Conservation (phyloP, 169 alveolate genomes). For the Cytauxzoon felis region DNA sequence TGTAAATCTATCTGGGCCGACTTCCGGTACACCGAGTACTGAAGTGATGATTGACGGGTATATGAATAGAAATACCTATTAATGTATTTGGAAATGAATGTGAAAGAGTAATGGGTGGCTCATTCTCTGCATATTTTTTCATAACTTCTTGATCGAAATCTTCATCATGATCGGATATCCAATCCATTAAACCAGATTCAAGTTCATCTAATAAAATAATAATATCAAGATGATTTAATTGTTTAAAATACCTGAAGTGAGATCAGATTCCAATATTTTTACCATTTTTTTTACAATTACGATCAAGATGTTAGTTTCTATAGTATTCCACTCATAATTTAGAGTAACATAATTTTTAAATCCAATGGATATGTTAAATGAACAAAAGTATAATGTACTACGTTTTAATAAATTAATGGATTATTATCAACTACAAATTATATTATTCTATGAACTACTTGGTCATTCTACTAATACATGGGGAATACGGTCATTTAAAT, state of each 20-base stretch:
- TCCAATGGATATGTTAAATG: too few species aligned
- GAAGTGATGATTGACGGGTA: not conserved
- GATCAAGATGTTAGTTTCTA: too few species aligned
- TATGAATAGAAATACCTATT: constrained; percentile 10
- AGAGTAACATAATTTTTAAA: too few species aligned
- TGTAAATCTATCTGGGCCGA: constrained; percentile 66
- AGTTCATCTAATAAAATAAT: constrained; percentile 19
- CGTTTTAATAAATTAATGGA: too few species aligned
- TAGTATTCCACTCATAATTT: too few species aligned
- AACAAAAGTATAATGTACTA: too few species aligned
- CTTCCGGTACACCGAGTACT: constrained; percentile 69
- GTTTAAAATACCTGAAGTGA: constrained; percentile 12
- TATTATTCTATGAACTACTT: too few species aligned
- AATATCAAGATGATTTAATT: not conserved
- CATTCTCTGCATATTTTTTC: constrained; percentile 53
- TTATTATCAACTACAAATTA: too few species aligned
- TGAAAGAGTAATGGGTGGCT: constrained; percentile 64
- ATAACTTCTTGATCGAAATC: constrained; percentile 60
- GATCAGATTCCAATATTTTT: constrained; percentile 42
- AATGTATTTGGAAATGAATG: constrained; percentile 55
- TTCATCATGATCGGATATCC: constrained; percentile 71
- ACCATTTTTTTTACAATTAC: constrained; percentile 47
- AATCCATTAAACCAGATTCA: constrained; percentile 63
- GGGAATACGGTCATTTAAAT: too few species aligned
- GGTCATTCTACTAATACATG: too few species aligned